Conservation (phyloP, 1,284 basidiomycete genomes). For the Ceratobasidium sp. region DNA sequence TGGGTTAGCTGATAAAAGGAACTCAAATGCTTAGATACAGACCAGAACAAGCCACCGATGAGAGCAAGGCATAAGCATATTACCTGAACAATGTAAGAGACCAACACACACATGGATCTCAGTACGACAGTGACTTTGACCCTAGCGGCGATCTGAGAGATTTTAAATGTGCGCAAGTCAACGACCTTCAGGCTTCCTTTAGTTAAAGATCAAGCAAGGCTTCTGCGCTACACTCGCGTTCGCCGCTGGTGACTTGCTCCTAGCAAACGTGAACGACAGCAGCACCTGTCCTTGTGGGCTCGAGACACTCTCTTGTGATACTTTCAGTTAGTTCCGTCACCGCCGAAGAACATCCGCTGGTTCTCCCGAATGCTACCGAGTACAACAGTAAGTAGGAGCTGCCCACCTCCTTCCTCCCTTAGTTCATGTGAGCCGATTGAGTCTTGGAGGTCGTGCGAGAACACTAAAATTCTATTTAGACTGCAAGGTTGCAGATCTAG, state of each 20-base stretch:
- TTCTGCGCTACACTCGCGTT: conserved; percentile 13
- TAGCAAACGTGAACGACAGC: conserved; percentile 63
- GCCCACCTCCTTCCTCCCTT: too few species aligned
- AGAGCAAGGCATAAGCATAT: neutral
- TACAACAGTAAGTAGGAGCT: too few species aligned
- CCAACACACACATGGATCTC: conserved; percentile 64
- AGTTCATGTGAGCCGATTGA: too few species aligned
- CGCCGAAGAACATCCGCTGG: neutral
- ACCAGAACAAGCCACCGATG: conserved; percentile 67
- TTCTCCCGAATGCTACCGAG: too few species aligned
- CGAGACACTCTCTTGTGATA: conserved; percentile 50
- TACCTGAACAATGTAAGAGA: conserved; percentile 7
- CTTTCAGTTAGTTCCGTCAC: neutral
- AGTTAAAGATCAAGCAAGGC: neutral
- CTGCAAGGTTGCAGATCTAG: too few species aligned
- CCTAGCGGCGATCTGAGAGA: conserved; percentile 68
- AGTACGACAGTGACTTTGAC: conserved; percentile 57
- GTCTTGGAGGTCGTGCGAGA: too few species aligned
- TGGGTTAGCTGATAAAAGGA: neutral
- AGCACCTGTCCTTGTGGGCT: conserved; percentile 65
- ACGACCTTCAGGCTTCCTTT: conserved; percentile 69
- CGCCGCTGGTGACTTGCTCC: conserved; percentile 64
- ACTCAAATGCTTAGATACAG: neutral
- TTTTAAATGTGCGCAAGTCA: conserved; percentile 67
- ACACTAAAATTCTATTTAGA: too few species aligned